These are phyloP conservation scores for Aristolochia fimbriata DNA, from an alignment of 164 flowering plant species.

Conservation along the genomic window DNA sequence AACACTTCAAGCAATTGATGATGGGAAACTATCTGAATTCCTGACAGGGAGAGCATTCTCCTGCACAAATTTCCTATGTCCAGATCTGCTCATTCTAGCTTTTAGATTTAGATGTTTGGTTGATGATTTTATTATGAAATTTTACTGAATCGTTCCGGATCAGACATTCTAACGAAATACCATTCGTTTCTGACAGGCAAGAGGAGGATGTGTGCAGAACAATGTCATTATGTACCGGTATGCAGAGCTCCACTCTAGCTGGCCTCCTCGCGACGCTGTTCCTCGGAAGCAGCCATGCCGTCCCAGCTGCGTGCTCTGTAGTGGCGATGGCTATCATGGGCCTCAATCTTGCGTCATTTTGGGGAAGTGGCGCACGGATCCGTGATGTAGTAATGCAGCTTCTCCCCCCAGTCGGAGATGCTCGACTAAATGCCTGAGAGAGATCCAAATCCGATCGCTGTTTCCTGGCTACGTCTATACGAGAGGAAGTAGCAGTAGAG, in stretches of 20 bases:
- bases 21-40: too few relatives aligned
- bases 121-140: too few relatives aligned
- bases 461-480: too few relatives aligned
- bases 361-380: conserved; percentile 73
- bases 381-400: conserved; percentile 42
- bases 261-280: conserved; percentile 92
- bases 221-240: conserved; percentile 84
- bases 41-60: too few relatives aligned
- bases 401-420: conserved; percentile 17
- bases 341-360: conserved; percentile 80
- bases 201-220: conserved; percentile 80
- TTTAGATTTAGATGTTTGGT: too few relatives aligned
- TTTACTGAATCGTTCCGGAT: too few relatives aligned
- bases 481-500: too few relatives aligned
- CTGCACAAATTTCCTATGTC: too few relatives aligned
- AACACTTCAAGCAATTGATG: too few relatives aligned
- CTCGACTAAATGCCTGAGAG: conserved; percentile 4
- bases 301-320: conserved; percentile 92
- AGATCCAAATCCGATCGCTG: neutral
- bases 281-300: conserved; percentile 86
- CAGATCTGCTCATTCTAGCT: too few relatives aligned
- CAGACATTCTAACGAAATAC: too few relatives aligned
- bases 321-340: conserved; percentile 98
- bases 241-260: conserved; percentile 99
- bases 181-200: conserved; percentile 35